Percentiles rank a stretch among this genome's conserved stretches.
These are phyloP conservation scores for Haberlea rhodopensis DNA, from an alignment of 257 asterid species.

Conservation along the genomic window DNA sequence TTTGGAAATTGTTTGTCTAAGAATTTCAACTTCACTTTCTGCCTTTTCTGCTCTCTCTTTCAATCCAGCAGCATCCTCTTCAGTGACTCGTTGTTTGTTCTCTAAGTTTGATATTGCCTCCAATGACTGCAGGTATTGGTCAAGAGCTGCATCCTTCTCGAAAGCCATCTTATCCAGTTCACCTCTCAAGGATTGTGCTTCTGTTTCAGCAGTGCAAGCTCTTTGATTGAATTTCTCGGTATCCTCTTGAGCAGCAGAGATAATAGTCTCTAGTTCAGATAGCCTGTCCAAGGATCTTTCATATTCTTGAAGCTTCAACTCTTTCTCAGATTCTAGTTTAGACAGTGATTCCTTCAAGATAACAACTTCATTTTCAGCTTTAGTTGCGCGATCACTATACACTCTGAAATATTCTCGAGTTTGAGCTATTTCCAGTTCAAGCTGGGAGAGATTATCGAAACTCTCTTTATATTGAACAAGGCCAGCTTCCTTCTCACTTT, in stretches of 20 bases:
- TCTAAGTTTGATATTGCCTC: slow-evolving; percentile 73
- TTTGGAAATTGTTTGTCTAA: slow-evolving; percentile 54
- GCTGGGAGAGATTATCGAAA: slow-evolving; percentile 59
- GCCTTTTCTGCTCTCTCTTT: slow-evolving; percentile 75
- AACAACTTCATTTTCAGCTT: slow-evolving; percentile 75
- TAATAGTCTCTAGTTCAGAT: slow-evolving; percentile 54
- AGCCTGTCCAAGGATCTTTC: slow-evolving; percentile 58
- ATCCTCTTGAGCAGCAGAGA: slow-evolving; percentile 43
- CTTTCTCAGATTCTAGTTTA: slow-evolving; percentile 67
- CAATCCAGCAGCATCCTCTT: slow-evolving; percentile 56
- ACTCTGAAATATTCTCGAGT: slow-evolving; percentile 57
- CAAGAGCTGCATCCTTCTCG: slow-evolving; percentile 79
- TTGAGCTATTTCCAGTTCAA: slow-evolving; percentile 60
- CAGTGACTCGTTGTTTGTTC: slow-evolving; percentile 58
- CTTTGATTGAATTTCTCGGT: slow-evolving; percentile 44
- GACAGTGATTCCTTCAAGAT: slow-evolving; percentile 55
- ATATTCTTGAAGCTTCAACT: slow-evolving; percentile 66
- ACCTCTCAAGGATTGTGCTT: slow-evolving; percentile 46
- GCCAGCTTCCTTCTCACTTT: slow-evolving; percentile 89
- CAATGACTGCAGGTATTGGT: slow-evolving; percentile 65
- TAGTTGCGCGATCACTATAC: slow-evolving; percentile 60
- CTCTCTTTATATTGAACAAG: slow-evolving; percentile 59
- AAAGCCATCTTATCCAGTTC: slow-evolving; percentile 47
- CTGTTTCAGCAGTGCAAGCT: slow-evolving; percentile 53
- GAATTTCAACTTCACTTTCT: slow-evolving; percentile 66